Evolutionary conservation across 2,329 filamentous ascomycete species (phyloP).

Genomic region (Arthrobotrys megalospora): DNA sequence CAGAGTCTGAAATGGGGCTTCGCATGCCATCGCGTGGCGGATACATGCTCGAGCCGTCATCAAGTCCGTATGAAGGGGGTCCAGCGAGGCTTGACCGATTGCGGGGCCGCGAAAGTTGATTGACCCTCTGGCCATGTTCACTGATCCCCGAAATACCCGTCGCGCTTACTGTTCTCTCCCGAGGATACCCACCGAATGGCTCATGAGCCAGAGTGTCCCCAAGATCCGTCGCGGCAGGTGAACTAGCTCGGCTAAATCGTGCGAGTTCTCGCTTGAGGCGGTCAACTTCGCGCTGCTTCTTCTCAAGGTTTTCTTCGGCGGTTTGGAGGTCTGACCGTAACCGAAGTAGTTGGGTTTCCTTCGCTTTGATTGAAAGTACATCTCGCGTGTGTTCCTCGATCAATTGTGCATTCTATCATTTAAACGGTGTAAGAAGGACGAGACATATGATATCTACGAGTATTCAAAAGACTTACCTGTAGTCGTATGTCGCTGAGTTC

Average conservation of each 20-base stretch:
- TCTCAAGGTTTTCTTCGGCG: slow-evolving; percentile 87
- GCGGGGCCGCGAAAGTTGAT: slow-evolving; percentile 44
- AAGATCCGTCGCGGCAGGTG: slow-evolving; percentile 73
- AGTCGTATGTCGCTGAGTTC: slow-evolving; percentile 90
- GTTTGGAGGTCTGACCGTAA: slow-evolving; percentile 91
- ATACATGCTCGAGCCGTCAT: slow-evolving; percentile 40
- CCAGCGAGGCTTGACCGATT: slow-evolving; percentile 50
- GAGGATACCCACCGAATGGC: slow-evolving; percentile 39
- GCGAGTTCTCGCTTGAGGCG: slow-evolving; percentile 87
- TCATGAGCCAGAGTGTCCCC: slow-evolving; percentile 51
- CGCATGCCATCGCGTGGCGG: slow-evolving; percentile 45
- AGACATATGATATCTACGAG: not conserved
- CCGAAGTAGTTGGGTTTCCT: slow-evolving; percentile 95
- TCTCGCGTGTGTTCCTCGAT: slow-evolving; percentile 98
- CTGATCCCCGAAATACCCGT: slow-evolving; percentile 28
- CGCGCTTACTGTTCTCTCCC: slow-evolving; percentile 48
- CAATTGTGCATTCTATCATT: slow-evolving; percentile 91
- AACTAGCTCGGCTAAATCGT: slow-evolving; percentile 72
- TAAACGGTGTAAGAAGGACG: slow-evolving; percentile 19
- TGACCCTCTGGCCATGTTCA: slow-evolving; percentile 40
- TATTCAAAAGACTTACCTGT: slow-evolving; percentile 59
- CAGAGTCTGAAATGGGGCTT: slow-evolving; percentile 57
- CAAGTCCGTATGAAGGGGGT: slow-evolving; percentile 37
- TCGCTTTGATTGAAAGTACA: slow-evolving; percentile 95
- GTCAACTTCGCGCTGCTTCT: slow-evolving; percentile 88